These are phyloP conservation scores for Arthrobotrys conoides DNA, from an alignment of 2,329 filamentous ascomycete genomes.

Conservation along the genomic window DNA sequence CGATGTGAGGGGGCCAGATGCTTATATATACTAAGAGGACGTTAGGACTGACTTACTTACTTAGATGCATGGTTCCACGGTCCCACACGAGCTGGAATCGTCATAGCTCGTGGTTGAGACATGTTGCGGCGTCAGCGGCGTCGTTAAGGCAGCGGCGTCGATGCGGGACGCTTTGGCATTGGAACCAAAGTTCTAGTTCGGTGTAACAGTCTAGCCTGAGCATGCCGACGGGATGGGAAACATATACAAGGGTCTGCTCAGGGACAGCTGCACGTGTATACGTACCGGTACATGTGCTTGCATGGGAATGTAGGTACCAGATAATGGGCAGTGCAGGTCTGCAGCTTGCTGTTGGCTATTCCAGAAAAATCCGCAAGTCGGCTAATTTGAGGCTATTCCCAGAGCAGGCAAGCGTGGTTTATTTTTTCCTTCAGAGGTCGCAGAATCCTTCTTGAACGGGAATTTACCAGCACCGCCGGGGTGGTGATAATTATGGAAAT, in stretches of 20 bases:
- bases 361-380: constrained; percentile 34
- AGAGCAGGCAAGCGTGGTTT: constrained; percentile 50
- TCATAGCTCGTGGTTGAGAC: constrained; percentile 41
- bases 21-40: constrained; percentile 24
- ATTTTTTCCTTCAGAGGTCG: constrained; percentile 56
- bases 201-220: constrained; percentile 43
- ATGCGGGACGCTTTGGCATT: constrained; percentile 46
- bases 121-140: constrained; percentile 60
- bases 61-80: constrained; percentile 27
- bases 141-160: constrained; percentile 45
- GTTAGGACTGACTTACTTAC: too few relatives aligned
- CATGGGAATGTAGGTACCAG: constrained; percentile 2
- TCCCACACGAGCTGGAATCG: constrained; percentile 28
- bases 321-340: constrained; percentile 43
- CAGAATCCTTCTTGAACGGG: constrained; percentile 61
- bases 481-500: constrained; percentile 61
- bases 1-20: constrained; percentile 23
- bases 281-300: background rate
- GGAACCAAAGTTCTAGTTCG: constrained; percentile 15
- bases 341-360: constrained; percentile 44
- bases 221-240: background rate
- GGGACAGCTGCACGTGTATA: constrained; percentile 33
- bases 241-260: constrained; percentile 42
- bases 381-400: constrained; percentile 39
- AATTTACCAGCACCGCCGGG: constrained; percentile 48